phyloP scores from a whole-genome alignment of 148 eudicot species.

The Camellia japonica region DNA sequence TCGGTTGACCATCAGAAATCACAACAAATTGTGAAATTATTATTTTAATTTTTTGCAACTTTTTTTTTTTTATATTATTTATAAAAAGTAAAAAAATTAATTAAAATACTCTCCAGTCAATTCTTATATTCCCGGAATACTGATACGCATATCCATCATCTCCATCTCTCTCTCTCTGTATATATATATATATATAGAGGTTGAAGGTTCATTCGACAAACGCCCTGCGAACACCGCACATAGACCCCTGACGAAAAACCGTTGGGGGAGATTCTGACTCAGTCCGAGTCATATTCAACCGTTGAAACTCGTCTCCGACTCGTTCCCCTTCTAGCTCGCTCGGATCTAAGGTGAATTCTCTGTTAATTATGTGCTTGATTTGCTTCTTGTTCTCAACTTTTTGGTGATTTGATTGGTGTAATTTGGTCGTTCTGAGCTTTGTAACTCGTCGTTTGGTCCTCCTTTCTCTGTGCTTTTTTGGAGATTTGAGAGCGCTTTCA shows the following conservation, averaged over 20 bases:
- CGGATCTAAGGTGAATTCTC: conserved; percentile 8
- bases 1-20: no score
- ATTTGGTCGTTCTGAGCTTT: not conserved
- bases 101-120: no score
- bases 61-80: no score
- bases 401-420: not conserved
- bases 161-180: not conserved
- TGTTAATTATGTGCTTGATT: not conserved
- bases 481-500: not conserved
- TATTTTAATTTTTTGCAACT: no score
- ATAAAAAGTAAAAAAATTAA: no score
- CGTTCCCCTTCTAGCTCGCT: not conserved
- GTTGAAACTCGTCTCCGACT: conserved; percentile 3
- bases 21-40: no score
- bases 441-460: not conserved
- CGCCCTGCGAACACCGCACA: not conserved
- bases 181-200: not conserved
- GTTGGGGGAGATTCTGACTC: not conserved
- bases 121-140: not conserved
- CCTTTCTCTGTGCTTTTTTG: not conserved
- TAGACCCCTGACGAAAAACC: not conserved
- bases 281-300: not conserved
- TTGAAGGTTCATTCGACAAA: not conserved
- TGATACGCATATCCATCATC: not conserved
- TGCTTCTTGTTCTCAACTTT: not conserved